phyloP scores from a whole-genome alignment of 2,329 filamentous ascomycete species.

The Immersiporthe knoxdaviesiana region DNA sequence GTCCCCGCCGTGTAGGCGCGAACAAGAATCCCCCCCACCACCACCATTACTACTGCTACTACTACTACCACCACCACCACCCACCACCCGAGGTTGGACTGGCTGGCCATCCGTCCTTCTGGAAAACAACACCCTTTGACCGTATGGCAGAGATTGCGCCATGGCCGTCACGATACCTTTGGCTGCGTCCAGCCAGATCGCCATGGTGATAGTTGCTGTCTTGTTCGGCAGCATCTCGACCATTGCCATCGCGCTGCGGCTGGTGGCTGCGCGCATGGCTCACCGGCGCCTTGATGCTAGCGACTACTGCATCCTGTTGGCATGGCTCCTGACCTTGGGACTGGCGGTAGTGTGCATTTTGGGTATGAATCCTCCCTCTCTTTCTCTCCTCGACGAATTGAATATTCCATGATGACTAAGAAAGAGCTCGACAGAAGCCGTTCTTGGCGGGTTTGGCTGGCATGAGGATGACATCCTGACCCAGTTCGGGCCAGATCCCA shows the following conservation, averaged over 20 bases:
- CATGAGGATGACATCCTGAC: conserved; percentile 31
- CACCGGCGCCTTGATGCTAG: conserved; percentile 34
- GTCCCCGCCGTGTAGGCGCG: background rate
- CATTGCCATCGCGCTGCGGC: conserved; percentile 31
- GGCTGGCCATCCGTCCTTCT: background rate
- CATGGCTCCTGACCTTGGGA: conserved; percentile 28
- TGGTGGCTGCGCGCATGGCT: conserved; percentile 33
- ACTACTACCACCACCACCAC: background rate
- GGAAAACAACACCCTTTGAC: background rate
- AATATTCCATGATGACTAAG: background rate
- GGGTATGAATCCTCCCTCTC: background rate
- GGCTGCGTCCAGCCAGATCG: conserved; percentile 31
- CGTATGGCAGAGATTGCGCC: background rate
- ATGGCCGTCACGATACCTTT: conserved; percentile 34
- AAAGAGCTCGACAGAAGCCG: conserved; percentile 29
- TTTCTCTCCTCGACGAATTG: background rate
- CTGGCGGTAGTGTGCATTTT: conserved; percentile 25
- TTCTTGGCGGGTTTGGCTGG: conserved; percentile 32
- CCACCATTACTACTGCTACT: background rate
- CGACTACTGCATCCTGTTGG: conserved; percentile 33
- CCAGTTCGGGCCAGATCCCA: conserved; percentile 29
- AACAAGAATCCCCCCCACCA: background rate
- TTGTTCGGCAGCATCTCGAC: conserved; percentile 32
- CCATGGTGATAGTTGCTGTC: conserved; percentile 24
- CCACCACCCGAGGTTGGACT: background rate